Evolutionary conservation across 2,329 filamentous ascomycete species (phyloP), one percentile per base, ranked within the genome.

Genomic region (Cladosporium halotolerans): DNA sequence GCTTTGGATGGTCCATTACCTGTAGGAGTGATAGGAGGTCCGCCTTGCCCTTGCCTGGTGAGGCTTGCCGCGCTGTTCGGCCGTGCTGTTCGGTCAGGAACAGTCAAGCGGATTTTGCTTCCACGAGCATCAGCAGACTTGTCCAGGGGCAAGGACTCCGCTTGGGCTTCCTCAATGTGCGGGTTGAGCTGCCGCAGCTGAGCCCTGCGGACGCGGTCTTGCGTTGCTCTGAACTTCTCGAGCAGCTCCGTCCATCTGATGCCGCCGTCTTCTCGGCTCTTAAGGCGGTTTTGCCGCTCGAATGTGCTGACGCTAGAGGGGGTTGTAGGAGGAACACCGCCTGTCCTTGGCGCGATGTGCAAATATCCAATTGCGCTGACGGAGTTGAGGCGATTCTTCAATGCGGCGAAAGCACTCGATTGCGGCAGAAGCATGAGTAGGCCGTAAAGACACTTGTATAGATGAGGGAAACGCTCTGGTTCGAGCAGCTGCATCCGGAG

Each of bases 351-450:
- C 58, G 85, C 84, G 60, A 88, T 86, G 67, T 97, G 92, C 57
- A 99, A 76, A 70, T 96, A 95, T 41, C 92, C 93, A 68, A 99
- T 97, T 49, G 93, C 91, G 74, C 89, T 95, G 61, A 99, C 93
- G 70, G 89, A 96, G 71, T 97, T 97, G 47, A 99, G 79, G 40
- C 93, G 84, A 67, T 99, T 99, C 69, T 96, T 97, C 54, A 99
- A 77, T 2, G 93, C 92, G 28, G 91, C 93, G 72, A 99, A 99
- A 8, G 93, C 95, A 28, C 90, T 95, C 13, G 92, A 97, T 72
- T 99, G 93, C 0, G 93, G 93, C n/a, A 99, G 80, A 14, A 99
- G 84, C 93, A 99, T 99, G 52, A 99, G 78, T 43, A 99, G 81
- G 9, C 93, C 93, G 66, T 97, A 99, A 45, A 99, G 82, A 71